Evolutionary conservation across 2,329 filamentous ascomycete genomes (phyloP), one percentile per base, ranked within the genome.

Genomic region (Lachnellula occidentalis): DNA sequence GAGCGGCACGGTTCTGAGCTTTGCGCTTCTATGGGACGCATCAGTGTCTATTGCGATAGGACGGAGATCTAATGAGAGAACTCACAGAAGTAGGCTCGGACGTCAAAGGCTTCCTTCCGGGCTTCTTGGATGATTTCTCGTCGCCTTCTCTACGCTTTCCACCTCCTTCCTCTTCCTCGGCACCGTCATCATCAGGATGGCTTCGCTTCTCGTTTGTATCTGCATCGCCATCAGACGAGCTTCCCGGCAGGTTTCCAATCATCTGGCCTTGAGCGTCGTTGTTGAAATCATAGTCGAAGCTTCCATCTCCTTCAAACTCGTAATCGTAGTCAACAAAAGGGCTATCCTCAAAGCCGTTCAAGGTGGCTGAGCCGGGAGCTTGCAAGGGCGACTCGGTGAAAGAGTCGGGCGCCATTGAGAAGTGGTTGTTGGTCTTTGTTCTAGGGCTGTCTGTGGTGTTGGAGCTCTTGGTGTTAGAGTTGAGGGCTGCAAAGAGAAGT

Each of bases 81-180:
- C 92, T 77, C 85, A 97, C 92, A 63, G 92, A 94, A 64, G 89
- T 97, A 22, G 94, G 94, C 72, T 97, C 94, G 21, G 90, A 95
- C 47, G 90, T 97, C 66, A 97, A 78, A 19, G 92, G 94, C 78
- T 99, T 99, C 60, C 94, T 84, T 49, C 94, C 94, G 4, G 94
- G 92, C 75, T 97, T 99, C 82, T 97, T 97, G 22, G 90, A 83
- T 43, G 86, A 79, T 73, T 94, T 96, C 45, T 92, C 90, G 53
- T 90, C 66, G 12, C 64, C 85, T 55, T 86, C 83, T 72, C 95
- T 91, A 57, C 88, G 83, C 61, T 90, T 82, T 76, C 92, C 94
- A 43, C 83, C 82, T 61, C 82, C 83, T 45, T 78, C 79, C 27
- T 75, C 76, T 9, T 31, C 27, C n/a, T 79, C 87, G 5, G 88